A percentile compares a stretch with the other conserved stretches of the same genome.
Evolutionary conservation across 1,284 basidiomycete species (phyloP).

Genomic region (Mycena citricolor): DNA sequence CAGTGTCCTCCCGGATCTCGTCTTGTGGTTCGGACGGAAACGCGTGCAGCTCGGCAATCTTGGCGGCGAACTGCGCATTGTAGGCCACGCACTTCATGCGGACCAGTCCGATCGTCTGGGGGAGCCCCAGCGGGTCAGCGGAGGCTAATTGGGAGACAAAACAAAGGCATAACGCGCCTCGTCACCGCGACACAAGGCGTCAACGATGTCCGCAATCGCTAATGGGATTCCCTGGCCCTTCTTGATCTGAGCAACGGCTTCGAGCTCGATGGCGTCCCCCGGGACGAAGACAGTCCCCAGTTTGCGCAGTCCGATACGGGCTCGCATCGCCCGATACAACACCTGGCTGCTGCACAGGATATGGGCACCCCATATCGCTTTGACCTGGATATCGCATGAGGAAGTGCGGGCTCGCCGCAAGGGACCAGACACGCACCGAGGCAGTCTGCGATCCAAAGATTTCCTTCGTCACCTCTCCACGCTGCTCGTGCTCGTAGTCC

Average conservation of each 20-base stretch:
- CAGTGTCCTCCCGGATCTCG: too few relatives aligned
- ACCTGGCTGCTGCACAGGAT: slow-evolving; percentile 13
- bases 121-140: too few relatives aligned
- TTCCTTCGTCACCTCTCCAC: slow-evolving; percentile 20
- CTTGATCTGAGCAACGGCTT: too few relatives aligned
- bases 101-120: too few relatives aligned
- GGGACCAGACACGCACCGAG: background rate
- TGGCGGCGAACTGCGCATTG: too few relatives aligned
- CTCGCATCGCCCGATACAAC: slow-evolving; percentile 24
- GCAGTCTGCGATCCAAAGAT: slow-evolving; percentile 16
- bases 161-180: too few relatives aligned
- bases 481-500: slow-evolving; percentile 20
- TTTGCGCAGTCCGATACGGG: slow-evolving; percentile 25
- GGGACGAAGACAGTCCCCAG: too few relatives aligned
- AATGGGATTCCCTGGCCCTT: background rate
- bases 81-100: too few relatives aligned
- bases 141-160: too few relatives aligned
- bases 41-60: too few relatives aligned
- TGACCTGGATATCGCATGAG: slow-evolving; percentile 13
- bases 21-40: too few relatives aligned
- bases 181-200: background rate
- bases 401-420: background rate
- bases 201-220: background rate
- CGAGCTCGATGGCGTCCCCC: too few relatives aligned
- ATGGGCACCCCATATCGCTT: slow-evolving; percentile 20